Evolutionary conservation across 148 eudicot species (phyloP), one percentile per base, ranked within the genome.

Genomic region (Heliamphora exappendiculata): DNA sequence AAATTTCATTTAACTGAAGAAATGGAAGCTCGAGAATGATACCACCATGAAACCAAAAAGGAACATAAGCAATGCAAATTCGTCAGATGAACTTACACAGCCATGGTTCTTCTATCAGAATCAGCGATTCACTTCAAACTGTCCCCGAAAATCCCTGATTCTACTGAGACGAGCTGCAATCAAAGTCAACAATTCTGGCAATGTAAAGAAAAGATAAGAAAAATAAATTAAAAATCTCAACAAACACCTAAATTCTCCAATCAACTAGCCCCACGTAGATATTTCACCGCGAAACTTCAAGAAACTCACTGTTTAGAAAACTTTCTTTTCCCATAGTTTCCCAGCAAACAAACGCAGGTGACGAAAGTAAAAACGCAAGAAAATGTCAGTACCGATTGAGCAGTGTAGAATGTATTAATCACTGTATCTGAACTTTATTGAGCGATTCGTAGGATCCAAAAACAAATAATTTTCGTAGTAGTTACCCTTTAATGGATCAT

Each of bases 31-130:
- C n/a, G n/a, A n/a, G n/a, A n/a, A n/a, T n/a, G n/a, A n/a, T n/a
- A n/a, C 6, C 28, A 37, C 7, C 6, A 58, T 33, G 31, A 20
- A 78, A 41, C 11, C 39, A 14, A 53, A 17, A 36, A 53, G 12
- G 31, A 47, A 66, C 11, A 65, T n/a, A 1, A 67, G 31, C 31
- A 60, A 16, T 39, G 11, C 31, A 31, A 10, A 3, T 42, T 65
- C 19, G 19, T 67, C 53, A 67, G 53, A 37, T 42, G 24, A 66
- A 75, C 81, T 84, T 79, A 84, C 86, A 81, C 84, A 0, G 83
- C 84, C 86, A 84, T 84, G 72, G 53, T 12, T 66, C 72, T 72
- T 50, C 53, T 60, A 71, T 60, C 70, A n/a, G n/a, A n/a, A n/a
- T n/a, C n/a, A n/a, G n/a, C n/a, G n/a, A n/a, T n/a, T n/a, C n/a